These are phyloP conservation scores for Dendrobium catenatum DNA, from an alignment of 106 monocot genomes.

Conservation along the genomic window DNA sequence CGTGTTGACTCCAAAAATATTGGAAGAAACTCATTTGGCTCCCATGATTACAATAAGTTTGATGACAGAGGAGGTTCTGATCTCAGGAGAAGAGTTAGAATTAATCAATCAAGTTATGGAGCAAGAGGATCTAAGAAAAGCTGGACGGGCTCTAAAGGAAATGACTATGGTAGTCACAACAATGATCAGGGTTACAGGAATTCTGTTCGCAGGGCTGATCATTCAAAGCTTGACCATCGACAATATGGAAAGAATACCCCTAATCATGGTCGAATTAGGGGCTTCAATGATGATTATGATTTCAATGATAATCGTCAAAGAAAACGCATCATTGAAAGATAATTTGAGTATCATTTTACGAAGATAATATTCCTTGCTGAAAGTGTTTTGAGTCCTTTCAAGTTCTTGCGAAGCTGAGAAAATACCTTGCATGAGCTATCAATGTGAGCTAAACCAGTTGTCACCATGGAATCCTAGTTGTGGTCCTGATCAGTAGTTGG, in stretches of 20 bases:
- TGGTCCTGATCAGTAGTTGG: too few species aligned
- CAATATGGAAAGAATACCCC: conserved; percentile 4
- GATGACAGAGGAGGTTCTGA: conserved; percentile 6
- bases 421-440: not conserved
- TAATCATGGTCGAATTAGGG: conserved; percentile 11
- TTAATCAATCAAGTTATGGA: conserved; percentile 11
- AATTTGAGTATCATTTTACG: not conserved
- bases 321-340: conserved; percentile 17
- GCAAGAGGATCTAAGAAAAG: conserved; percentile 17
- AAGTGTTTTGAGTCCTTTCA: conserved; percentile 4
- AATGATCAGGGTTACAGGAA: not conserved
- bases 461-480: too few species aligned
- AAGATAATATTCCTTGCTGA: not conserved
- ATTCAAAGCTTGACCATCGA: not conserved
- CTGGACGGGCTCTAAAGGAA: conserved; percentile 3
- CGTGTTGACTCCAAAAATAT: not conserved
- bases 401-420: not conserved
- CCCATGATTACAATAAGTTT: not conserved
- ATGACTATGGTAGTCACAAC: conserved; percentile 6
- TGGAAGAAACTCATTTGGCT: not conserved
- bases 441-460: not conserved
- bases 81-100: conserved; percentile 8
- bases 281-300: conserved; percentile 7
- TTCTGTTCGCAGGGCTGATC: not conserved
- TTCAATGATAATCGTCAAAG: conserved; percentile 6